These are phyloP conservation scores for Alternaria burnsii DNA, from an alignment of 2,329 filamentous ascomycete genomes.

Conservation along the genomic window DNA sequence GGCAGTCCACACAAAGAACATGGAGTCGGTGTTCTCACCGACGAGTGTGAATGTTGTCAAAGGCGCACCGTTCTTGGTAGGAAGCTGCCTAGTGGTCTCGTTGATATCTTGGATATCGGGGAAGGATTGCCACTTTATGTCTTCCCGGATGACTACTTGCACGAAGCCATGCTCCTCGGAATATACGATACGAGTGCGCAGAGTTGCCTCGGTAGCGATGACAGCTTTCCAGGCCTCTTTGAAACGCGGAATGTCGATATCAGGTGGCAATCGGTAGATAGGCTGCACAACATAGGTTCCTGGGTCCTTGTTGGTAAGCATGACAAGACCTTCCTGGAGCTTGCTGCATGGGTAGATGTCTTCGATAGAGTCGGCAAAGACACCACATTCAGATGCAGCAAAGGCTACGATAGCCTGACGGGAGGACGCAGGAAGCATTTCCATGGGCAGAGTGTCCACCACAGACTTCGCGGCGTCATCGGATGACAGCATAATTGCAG, in stretches of 20 bases:
- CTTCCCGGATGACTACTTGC: slow-evolving; percentile 42
- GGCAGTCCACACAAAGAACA: slow-evolving; percentile 47
- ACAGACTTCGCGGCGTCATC: slow-evolving; percentile 27
- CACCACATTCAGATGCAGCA: slow-evolving; percentile 40
- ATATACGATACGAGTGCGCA: slow-evolving; percentile 56
- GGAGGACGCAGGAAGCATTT: slow-evolving; percentile 29
- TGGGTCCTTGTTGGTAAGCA: slow-evolving; percentile 42
- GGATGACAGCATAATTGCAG: slow-evolving; percentile 29
- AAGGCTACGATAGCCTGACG: slow-evolving; percentile 33
- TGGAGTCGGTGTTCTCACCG: slow-evolving; percentile 18
- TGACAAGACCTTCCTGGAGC: slow-evolving; percentile 45
- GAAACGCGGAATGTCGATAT: slow-evolving; percentile 48
- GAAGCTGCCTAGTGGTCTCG: slow-evolving; percentile 37
- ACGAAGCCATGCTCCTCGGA: slow-evolving; percentile 43
- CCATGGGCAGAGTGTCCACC: slow-evolving; percentile 32
- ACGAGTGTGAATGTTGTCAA: slow-evolving; percentile 28
- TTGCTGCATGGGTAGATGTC: slow-evolving; percentile 46
- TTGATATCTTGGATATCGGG: slow-evolving; percentile 34
- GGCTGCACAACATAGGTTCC: slow-evolving; percentile 49
- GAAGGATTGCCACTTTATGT: slow-evolving; percentile 30
- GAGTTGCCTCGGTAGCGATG: slow-evolving; percentile 54
- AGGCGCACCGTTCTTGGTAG: slow-evolving; percentile 37
- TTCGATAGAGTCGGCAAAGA: slow-evolving; percentile 35
- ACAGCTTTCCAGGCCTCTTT: slow-evolving; percentile 57
- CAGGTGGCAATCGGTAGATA: slow-evolving; percentile 49